Evolutionary conservation across 1,284 basidiomycete species (phyloP).

Genomic region (Heterobasidion occidentale): DNA sequence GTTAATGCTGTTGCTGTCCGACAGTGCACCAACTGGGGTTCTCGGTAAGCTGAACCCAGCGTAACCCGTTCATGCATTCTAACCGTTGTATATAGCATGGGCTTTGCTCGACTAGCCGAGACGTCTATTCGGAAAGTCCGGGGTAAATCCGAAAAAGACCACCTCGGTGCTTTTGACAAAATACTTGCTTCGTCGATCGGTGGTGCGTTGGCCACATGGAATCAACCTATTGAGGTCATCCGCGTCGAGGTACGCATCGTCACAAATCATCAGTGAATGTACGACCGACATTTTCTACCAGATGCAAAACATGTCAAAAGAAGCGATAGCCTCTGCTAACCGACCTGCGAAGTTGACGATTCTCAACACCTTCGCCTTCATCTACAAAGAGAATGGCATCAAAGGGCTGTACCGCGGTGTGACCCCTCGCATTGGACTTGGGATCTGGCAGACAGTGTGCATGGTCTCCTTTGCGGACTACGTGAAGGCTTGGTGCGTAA

Average conservation of each 20-base stretch:
- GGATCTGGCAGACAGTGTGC: slow-evolving; percentile 95
- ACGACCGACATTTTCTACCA: slow-evolving; percentile 7
- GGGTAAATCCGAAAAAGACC: slow-evolving; percentile 74
- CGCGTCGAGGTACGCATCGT: slow-evolving; percentile 68
- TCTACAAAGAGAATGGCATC: slow-evolving; percentile 95
- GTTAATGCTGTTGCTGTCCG: slow-evolving; percentile 97
- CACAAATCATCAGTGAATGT: background rate
- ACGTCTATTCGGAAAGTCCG: slow-evolving; percentile 67
- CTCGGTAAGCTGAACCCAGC: slow-evolving; percentile 50
- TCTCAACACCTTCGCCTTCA: slow-evolving; percentile 82
- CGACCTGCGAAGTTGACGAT: slow-evolving; percentile 90
- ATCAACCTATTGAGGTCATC: slow-evolving; percentile 98
- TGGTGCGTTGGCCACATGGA: slow-evolving; percentile 97
- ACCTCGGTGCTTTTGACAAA: slow-evolving; percentile 76
- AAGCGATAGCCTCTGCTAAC: slow-evolving; percentile 52
- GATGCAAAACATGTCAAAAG: slow-evolving; percentile 99
- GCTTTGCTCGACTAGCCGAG: slow-evolving; percentile 94
- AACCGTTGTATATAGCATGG: slow-evolving; percentile 59
- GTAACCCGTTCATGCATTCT: slow-evolving; percentile 1
- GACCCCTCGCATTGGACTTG: slow-evolving; percentile 92
- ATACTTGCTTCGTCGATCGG: slow-evolving; percentile 88
- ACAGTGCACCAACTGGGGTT: slow-evolving; percentile 99
- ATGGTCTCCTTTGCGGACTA: slow-evolving; percentile 98
- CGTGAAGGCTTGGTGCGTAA: slow-evolving; percentile 66
- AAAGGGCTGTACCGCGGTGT: slow-evolving; percentile 98